Evolutionary conservation across 805 yeast species (phyloP).

Genomic region (Starmerella tilneyi): DNA sequence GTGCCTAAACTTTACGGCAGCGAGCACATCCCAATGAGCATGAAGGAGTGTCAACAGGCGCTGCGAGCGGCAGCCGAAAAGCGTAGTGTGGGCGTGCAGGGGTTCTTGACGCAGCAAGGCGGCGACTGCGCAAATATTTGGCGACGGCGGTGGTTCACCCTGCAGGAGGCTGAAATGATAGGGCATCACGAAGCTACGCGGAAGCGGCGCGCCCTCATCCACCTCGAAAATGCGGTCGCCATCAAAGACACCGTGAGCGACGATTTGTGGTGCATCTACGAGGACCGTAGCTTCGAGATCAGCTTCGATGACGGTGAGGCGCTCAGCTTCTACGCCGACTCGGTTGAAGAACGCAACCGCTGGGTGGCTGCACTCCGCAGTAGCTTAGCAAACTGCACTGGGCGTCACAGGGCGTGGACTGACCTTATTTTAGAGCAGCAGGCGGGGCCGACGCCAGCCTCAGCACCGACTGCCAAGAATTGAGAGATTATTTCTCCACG

Average conservation of each 20-base stretch:
- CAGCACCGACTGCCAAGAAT: background rate
- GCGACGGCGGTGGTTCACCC: conserved; percentile 66
- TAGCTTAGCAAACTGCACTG: conserved; percentile 35
- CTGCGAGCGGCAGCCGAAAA: conserved; percentile 29
- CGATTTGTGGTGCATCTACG: conserved; percentile 53
- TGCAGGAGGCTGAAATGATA: conserved; percentile 55
- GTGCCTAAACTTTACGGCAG: conserved; percentile 45
- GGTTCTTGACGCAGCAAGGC: conserved; percentile 80
- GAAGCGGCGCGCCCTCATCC: conserved; percentile 65
- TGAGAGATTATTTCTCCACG: background rate
- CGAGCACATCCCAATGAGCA: conserved; percentile 50
- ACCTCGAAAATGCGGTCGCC: conserved; percentile 55
- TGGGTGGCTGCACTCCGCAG: conserved; percentile 59
- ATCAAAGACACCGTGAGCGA: conserved; percentile 36
- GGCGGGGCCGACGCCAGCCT: background rate
- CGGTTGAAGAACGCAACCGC: conserved; percentile 43
- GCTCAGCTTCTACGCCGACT: conserved; percentile 78
- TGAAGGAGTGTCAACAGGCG: conserved; percentile 33
- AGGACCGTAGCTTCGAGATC: conserved; percentile 67
- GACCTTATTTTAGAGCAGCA: conserved; percentile 24
- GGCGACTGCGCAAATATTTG: conserved; percentile 70
- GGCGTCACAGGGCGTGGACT: conserved; percentile 24
- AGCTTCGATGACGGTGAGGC: conserved; percentile 69
- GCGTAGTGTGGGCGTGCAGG: conserved; percentile 39
- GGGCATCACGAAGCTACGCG: conserved; percentile 67